Conservation (phyloP, 1,284 basidiomycete genomes). For the Ganoderma lingzhi region DNA sequence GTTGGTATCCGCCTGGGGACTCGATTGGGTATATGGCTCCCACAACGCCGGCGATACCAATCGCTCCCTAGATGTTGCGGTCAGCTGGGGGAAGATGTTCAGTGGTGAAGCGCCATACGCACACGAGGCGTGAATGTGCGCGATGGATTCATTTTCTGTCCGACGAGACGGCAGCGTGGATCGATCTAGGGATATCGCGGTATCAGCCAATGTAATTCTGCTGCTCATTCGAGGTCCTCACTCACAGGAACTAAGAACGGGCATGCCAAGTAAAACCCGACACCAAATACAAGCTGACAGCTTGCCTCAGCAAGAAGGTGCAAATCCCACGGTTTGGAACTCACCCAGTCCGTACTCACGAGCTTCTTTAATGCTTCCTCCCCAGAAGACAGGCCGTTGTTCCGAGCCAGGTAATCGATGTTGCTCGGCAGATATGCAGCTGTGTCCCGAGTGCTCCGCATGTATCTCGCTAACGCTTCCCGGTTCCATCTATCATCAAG, state of each 20-base stretch:
- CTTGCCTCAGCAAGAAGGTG: not conserved
- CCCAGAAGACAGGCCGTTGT: constrained; percentile 63
- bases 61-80: constrained; percentile 55
- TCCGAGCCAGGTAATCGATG: constrained; percentile 69
- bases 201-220: not conserved
- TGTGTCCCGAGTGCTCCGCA: constrained; percentile 58
- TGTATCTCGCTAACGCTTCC: constrained; percentile 65
- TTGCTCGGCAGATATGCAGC: constrained; percentile 78
- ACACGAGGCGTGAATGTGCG: constrained; percentile 67
- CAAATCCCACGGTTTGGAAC: constrained; percentile 13
- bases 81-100: not conserved
- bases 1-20: constrained; percentile 72
- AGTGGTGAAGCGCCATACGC: constrained; percentile 24
- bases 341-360: constrained; percentile 57
- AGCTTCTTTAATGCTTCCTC: constrained; percentile 55
- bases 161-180: constrained; percentile 64
- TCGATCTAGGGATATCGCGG: constrained; percentile 53
- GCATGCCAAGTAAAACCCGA: constrained; percentile 69
- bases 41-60: constrained; percentile 68
- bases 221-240: not conserved
- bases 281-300: constrained; percentile 61
- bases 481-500: constrained; percentile 68
- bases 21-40: constrained; percentile 73
- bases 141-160: constrained; percentile 74
- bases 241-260: constrained; percentile 67